Base-by-base conservation (phyloP, 129 eudicot genomes). In the Escallonia herrerae region DNA sequence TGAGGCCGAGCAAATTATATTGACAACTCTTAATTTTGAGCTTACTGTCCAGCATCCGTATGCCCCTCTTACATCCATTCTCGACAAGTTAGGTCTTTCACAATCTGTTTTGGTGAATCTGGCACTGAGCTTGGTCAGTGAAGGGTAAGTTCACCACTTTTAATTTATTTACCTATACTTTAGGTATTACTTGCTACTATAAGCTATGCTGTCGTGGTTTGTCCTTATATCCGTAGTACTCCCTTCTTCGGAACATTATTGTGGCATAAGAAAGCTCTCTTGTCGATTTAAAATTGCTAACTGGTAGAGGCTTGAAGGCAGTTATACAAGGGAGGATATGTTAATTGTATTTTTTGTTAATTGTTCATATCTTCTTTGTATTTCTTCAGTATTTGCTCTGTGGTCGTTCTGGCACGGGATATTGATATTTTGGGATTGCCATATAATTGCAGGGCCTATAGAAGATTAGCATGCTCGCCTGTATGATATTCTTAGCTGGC, bases 401-500 rank as follows among this genome's bases (percentile, higher is more conserved):
- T 42, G 77, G 58, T 50, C 74, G 49, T 70, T 74, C 62, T 60
- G 65, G 76, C 63, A 69, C 72, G 83, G 42, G 63, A 68, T 94
- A 80, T 94, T 94, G 97, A 94, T 94, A 60, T 66, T 77, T 78
- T 82, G 86, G 99, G 97, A 85, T 78, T 89, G 95, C 67, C 84
- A 77, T 79, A 89, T 78, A 89, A 89, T 93, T 94, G 99, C 99
- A 94, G 99, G 99, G 81, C 67, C 77, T 75, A 70, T 82, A 93
- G 85, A 82, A 75, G 96, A 86, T 82, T 88, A 85, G 90, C 90
- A 68, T 93, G 96, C 95, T 82, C 84, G 76, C 95, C 84, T 85
- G 76, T 85, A 79, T 94, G 97, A 89, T 89, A 82, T 84, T 77
- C 86, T 81, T 88, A 86, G 97, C 97, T 86, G 97, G 93, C 82